Conservation (phyloP, 1,284 basidiomycete species). For the Sparassis latifolia region DNA sequence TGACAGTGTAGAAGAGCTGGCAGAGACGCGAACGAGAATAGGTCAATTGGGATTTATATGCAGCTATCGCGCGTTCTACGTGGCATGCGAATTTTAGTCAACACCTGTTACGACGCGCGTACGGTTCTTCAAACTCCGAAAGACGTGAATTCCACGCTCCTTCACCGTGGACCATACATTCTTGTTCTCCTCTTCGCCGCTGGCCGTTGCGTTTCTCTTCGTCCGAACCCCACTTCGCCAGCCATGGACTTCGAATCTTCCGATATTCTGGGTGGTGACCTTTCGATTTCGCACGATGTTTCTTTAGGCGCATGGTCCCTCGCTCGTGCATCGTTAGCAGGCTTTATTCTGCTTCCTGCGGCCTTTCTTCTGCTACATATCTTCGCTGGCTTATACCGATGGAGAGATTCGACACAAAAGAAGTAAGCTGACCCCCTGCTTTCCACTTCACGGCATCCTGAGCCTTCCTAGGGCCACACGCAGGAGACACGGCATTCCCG, state of each 20-base stretch:
- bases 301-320: slow-evolving; percentile 24
- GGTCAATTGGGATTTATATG: slow-evolving; percentile 3
- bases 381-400: too few species aligned
- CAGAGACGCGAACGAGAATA: slow-evolving; percentile 15
- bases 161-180: slow-evolving; percentile 1
- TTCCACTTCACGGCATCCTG: slow-evolving; percentile 2
- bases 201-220: neutral
- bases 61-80: neutral
- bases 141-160: slow-evolving; percentile 3
- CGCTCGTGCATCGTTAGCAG: too few species aligned
- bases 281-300: slow-evolving; percentile 33
- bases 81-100: neutral
- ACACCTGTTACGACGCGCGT: neutral
- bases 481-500: slow-evolving; percentile 73
- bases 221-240: slow-evolving; percentile 2
- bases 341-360: too few species aligned
- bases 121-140: slow-evolving; percentile 13
- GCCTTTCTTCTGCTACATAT: too few species aligned
- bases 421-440: too few species aligned
- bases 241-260: slow-evolving; percentile 33
- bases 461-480: slow-evolving; percentile 42
- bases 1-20: slow-evolving; percentile 6
- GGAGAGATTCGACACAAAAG: too few species aligned
- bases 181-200: too few species aligned
- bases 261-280: slow-evolving; percentile 60